Conservation (phyloP, 371 early-diverging fungal genomes). For the Coemansia sp. region DNA sequence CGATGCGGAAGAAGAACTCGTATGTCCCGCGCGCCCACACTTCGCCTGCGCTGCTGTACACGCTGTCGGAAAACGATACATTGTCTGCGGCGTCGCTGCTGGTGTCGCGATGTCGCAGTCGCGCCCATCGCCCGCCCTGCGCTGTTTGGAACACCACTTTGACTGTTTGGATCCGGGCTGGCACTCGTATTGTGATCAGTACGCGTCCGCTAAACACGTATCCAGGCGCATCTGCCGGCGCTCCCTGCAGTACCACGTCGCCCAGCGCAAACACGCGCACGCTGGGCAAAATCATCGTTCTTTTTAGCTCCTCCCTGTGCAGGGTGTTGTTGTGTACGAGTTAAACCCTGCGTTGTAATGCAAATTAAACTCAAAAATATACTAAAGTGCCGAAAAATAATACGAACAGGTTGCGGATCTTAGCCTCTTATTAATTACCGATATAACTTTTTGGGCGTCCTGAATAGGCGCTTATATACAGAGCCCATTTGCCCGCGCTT, state of each 20-base stretch:
- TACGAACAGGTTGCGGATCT: too few relatives aligned
- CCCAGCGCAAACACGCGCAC: slow-evolving; percentile 38
- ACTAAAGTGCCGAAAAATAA: too few relatives aligned
- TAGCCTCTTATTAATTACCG: too few relatives aligned
- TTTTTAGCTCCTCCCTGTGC: background rate
- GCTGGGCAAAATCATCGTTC: slow-evolving; percentile 35
- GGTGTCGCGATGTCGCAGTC: background rate
- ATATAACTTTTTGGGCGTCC: background rate
- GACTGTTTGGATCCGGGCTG: slow-evolving; percentile 18
- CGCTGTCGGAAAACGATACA: slow-evolving; percentile 10
- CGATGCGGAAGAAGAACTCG: slow-evolving; percentile 45
- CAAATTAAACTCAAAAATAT: too few relatives aligned
- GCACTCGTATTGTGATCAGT: slow-evolving; percentile 31
- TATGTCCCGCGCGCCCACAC: slow-evolving; percentile 30
- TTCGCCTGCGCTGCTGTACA: slow-evolving; percentile 16
- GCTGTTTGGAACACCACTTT: slow-evolving; percentile 34
- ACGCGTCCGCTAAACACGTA: slow-evolving; percentile 37
- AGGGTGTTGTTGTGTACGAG: background rate
- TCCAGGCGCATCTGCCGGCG: slow-evolving; percentile 34
- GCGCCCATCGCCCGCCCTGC: slow-evolving; percentile 15
- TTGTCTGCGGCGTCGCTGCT: background rate
- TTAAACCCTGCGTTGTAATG: too few relatives aligned
- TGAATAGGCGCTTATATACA: background rate
- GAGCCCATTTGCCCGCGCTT: background rate
- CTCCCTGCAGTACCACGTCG: slow-evolving; percentile 32